A percentile compares a stretch with the other conserved stretches of the same genome.
Evolutionary conservation across 306 rosid species (phyloP).

Genomic region (Castanea sativa): DNA sequence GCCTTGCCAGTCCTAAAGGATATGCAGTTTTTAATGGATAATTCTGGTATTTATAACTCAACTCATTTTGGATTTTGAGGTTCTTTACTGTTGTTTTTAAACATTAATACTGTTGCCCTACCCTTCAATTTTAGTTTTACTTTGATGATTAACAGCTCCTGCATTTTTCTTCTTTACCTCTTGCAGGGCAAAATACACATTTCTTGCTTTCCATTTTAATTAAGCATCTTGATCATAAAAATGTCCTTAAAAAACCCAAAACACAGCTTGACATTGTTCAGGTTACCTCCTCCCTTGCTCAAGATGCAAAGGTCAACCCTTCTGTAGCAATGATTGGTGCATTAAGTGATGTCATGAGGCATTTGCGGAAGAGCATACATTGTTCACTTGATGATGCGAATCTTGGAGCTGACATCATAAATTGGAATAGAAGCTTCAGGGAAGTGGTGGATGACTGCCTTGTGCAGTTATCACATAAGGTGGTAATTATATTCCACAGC

Average conservation of each 20-base stretch:
- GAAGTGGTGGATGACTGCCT: constrained; percentile 88
- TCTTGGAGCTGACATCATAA: constrained; percentile 42
- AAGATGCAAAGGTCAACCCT: constrained; percentile 66
- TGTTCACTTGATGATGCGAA: constrained; percentile 62
- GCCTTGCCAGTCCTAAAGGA: constrained; percentile 77
- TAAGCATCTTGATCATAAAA: constrained; percentile 91
- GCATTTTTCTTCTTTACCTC: not conserved
- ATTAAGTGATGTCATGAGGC: constrained; percentile 80
- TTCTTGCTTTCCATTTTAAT: constrained; percentile 74
- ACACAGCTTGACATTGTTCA: constrained; percentile 83
- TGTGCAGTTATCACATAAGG: constrained; percentile 76
- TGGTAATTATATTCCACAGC: constrained; percentile 22
- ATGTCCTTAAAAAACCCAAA: constrained; percentile 66
- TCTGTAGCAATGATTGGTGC: constrained; percentile 73
- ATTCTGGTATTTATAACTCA: constrained; percentile 51
- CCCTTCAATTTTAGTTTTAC: constrained; percentile 8
- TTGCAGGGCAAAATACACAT: constrained; percentile 80
- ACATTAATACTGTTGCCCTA: not conserved
- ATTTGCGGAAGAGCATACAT: constrained; percentile 78
- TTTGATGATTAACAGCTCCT: not conserved
- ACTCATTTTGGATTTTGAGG: constrained; percentile 10
- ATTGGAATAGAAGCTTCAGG: constrained; percentile 65
- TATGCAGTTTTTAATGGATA: constrained; percentile 75
- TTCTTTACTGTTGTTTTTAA: constrained; percentile 12
- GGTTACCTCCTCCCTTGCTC: constrained; percentile 72